phyloP scores from a whole-genome alignment of 129 eudicot species.

The Chrysanthemum seticuspe region DNA sequence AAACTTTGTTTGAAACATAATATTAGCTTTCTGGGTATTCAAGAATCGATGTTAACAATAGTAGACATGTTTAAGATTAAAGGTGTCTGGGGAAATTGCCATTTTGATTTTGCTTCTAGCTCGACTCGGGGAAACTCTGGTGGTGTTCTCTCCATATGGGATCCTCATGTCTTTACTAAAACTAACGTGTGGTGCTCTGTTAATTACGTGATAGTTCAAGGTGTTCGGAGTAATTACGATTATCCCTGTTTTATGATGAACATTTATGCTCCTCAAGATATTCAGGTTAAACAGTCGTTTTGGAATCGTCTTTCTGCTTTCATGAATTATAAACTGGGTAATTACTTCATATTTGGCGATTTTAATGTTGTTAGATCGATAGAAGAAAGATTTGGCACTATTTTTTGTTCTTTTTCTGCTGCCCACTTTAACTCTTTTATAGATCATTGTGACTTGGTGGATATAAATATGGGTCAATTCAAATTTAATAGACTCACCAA shows the following conservation, averaged over 20 bases:
- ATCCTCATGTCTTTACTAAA: not conserved
- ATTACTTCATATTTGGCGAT: too few relatives aligned
- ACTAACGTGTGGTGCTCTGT: not conserved
- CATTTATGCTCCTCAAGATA: not conserved
- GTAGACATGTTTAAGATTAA: not conserved
- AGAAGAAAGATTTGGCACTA: not conserved
- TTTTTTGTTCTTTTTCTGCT: not conserved
- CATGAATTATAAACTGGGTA: not conserved
- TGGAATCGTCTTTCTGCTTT: not conserved
- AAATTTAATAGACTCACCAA: not conserved
- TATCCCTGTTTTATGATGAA: not conserved
- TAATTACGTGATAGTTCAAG: not conserved
- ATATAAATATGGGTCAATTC: not conserved
- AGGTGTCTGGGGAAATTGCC: not conserved
- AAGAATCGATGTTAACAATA: too few relatives aligned
- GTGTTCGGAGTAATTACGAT: not conserved
- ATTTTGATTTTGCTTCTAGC: not conserved
- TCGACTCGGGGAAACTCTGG: not conserved
- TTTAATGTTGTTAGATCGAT: not conserved
- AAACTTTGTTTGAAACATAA: too few relatives aligned
- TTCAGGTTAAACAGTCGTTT: not conserved
- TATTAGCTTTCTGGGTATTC: too few relatives aligned
- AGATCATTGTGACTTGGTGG: not conserved
- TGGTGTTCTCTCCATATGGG: not conserved
- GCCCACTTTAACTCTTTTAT: not conserved